Evolutionary conservation across 1,284 basidiomycete genomes (phyloP), one percentile per base, ranked within the genome.

Genomic region (Earliella scabrosa): DNA sequence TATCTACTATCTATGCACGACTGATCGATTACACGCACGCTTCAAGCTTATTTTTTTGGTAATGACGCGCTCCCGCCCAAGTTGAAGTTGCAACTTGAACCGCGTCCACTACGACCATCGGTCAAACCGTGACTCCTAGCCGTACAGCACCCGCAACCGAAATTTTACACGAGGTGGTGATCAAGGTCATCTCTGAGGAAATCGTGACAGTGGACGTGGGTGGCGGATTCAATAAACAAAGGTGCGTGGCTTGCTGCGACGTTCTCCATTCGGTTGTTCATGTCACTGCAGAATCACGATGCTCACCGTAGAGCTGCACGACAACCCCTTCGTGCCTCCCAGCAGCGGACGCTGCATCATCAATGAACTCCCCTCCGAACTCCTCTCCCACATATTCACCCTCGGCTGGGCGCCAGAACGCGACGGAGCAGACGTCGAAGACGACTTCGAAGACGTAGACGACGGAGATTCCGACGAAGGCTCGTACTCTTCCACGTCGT

Each of bases 341-440:
- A 64, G 50, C 8, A 59, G 70, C 35, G 77, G 63, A 6, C 65
- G 78, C 32, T 85, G 81, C 52, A 78, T 81, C 4, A 75, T 87
- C 50, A 82, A 86, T 58, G 70, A 75, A 24, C 76, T 87, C 5
- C 85, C 85, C 4, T 75, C 79, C 18, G 85, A 87, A 64, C 71
- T 87, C 6, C 76, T 87, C 21, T 76, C 78, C 0, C 74, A 83
- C 56, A 83, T 88, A 40, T 88, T 87, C 65, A 66, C 72, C 20
- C 63, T 82, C 16, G 85, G 85, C 11, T 72, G 73, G 48, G 71
- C 75, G 23, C 67, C 72, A 3, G 71, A 75, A 8, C 57, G 60
- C 47, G 60, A 62, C 50, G 34, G 57, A 1, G 55, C 59, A 66
- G 66, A 35, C 63, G 61, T 58, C 1, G 55, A 59, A 20, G 66